Evolutionary conservation across 495 filamentous ascomycete genomes (phyloP).

Genomic region (Neohortaea acidophila): DNA sequence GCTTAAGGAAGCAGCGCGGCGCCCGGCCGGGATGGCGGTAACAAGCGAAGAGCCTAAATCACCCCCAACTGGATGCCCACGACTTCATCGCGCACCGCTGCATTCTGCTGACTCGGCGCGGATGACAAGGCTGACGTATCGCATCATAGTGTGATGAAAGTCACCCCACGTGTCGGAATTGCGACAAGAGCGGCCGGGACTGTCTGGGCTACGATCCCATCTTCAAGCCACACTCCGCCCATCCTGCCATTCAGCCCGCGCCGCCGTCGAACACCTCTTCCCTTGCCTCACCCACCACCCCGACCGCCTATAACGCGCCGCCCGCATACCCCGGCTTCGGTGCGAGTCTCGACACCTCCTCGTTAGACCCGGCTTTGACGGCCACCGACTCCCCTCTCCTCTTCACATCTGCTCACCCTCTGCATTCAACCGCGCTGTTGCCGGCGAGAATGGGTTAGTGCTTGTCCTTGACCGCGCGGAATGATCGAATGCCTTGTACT

Average conservation of each 20-base stretch:
- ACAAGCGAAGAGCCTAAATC: background rate
- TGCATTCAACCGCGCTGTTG: too few species aligned
- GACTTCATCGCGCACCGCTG: background rate
- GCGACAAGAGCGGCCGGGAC: slow-evolving; percentile 94
- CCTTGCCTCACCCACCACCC: slow-evolving; percentile 19
- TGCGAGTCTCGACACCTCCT: slow-evolving; percentile 46
- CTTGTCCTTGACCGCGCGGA: too few species aligned
- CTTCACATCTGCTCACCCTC: too few species aligned
- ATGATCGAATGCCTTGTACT: too few species aligned
- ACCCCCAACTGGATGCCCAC: background rate
- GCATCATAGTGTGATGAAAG: slow-evolving; percentile 78
- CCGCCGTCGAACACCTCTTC: slow-evolving; percentile 20
- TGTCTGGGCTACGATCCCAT: slow-evolving; percentile 97
- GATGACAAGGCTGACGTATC: background rate
- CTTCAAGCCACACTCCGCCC: slow-evolving; percentile 75
- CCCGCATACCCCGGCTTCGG: slow-evolving; percentile 12
- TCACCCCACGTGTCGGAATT: slow-evolving; percentile 90
- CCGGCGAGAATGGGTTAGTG: too few species aligned
- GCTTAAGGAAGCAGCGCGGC: background rate
- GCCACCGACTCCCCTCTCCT: slow-evolving; percentile 12
- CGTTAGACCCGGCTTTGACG: slow-evolving; percentile 58
- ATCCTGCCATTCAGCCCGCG: slow-evolving; percentile 65
- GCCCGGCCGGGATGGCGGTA: background rate
- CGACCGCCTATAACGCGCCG: slow-evolving; percentile 9
- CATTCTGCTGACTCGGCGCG: background rate